phyloP scores from a whole-genome alignment of 164 flowering plant species.

The Akebia trifoliata region DNA sequence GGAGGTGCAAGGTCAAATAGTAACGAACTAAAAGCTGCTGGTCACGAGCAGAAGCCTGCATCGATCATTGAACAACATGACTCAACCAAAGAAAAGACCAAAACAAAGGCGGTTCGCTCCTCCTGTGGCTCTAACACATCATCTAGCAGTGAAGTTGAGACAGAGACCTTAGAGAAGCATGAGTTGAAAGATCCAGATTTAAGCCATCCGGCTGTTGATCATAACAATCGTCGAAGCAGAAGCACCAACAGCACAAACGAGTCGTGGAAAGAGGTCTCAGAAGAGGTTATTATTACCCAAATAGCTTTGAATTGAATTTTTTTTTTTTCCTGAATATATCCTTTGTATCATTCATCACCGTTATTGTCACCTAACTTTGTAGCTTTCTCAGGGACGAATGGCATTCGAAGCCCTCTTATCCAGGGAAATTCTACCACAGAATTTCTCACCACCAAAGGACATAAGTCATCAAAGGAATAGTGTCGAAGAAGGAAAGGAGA shows the following conservation, averaged over 20 bases:
- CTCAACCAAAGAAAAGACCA: constrained; percentile 38
- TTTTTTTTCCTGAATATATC: not conserved
- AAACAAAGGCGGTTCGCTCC: constrained; percentile 72
- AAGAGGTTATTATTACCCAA: constrained; percentile 68
- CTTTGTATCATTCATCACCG: constrained; percentile 2
- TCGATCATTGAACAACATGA: constrained; percentile 29
- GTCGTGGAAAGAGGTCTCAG: constrained; percentile 92
- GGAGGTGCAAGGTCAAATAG: constrained; percentile 28
- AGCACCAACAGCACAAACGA: constrained; percentile 40
- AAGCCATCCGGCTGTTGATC: constrained; percentile 35
- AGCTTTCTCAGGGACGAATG: constrained; percentile 68
- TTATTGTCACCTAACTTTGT: constrained; percentile 10
- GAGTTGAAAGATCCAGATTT: constrained; percentile 43
- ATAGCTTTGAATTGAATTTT: not conserved
- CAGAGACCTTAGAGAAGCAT: constrained; percentile 51
- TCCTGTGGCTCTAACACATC: constrained; percentile 95
- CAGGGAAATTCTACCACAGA: constrained; percentile 77
- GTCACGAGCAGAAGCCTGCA: constrained; percentile 31
- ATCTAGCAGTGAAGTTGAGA: constrained; percentile 82
- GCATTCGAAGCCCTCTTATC: constrained; percentile 87
- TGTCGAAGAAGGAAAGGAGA: constrained; percentile 23
- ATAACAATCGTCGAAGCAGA: constrained; percentile 50
- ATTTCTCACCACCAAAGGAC: constrained; percentile 65
- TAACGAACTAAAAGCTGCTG: constrained; percentile 19
- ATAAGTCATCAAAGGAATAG: constrained; percentile 19